A percentile compares a stretch with the other conserved stretches of the same genome.
phyloP scores from a whole-genome alignment of 2,329 filamentous ascomycete species.

The Niveomyces coronatus region DNA sequence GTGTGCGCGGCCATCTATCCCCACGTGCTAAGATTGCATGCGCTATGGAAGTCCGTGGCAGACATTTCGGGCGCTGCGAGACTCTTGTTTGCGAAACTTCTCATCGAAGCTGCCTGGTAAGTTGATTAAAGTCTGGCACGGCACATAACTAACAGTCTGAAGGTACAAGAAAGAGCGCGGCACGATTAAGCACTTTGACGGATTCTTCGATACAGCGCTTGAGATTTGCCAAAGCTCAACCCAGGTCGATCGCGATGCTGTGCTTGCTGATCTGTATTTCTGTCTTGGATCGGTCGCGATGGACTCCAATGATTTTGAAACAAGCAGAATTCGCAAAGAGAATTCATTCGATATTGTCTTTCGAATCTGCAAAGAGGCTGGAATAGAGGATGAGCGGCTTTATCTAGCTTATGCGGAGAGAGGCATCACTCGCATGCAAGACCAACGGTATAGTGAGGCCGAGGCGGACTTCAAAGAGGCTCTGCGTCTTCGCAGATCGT shows the following conservation, averaged over 20 bases:
- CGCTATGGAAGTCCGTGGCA: background rate
- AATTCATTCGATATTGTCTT: slow-evolving; percentile 8
- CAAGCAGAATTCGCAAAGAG: slow-evolving; percentile 10
- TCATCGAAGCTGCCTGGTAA: slow-evolving; percentile 1
- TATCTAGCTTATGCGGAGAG: slow-evolving; percentile 11
- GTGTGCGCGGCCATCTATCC: slow-evolving; percentile 6
- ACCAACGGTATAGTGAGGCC: slow-evolving; percentile 6
- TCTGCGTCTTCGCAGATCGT: slow-evolving; percentile 5
- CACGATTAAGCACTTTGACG: slow-evolving; percentile 5
- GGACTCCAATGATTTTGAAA: slow-evolving; percentile 11
- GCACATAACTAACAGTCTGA: background rate
- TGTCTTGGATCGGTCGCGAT: slow-evolving; percentile 9
- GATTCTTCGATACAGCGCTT: slow-evolving; percentile 9
- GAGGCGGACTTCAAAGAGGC: slow-evolving; percentile 10
- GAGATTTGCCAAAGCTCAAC: slow-evolving; percentile 9
- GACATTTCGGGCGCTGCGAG: background rate
- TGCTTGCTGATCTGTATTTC: slow-evolving; percentile 11
- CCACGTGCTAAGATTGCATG: slow-evolving; percentile 4
- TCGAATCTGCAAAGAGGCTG: slow-evolving; percentile 7
- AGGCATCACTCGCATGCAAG: slow-evolving; percentile 9
- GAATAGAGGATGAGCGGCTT: slow-evolving; percentile 8
- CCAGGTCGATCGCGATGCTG: slow-evolving; percentile 8
- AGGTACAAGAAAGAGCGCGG: slow-evolving; percentile 11
- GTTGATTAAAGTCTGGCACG: background rate
- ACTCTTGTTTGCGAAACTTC: slow-evolving; percentile 1